phyloP scores from a whole-genome alignment of 495 filamentous ascomycete genomes.

The Aspergillus campestris region DNA sequence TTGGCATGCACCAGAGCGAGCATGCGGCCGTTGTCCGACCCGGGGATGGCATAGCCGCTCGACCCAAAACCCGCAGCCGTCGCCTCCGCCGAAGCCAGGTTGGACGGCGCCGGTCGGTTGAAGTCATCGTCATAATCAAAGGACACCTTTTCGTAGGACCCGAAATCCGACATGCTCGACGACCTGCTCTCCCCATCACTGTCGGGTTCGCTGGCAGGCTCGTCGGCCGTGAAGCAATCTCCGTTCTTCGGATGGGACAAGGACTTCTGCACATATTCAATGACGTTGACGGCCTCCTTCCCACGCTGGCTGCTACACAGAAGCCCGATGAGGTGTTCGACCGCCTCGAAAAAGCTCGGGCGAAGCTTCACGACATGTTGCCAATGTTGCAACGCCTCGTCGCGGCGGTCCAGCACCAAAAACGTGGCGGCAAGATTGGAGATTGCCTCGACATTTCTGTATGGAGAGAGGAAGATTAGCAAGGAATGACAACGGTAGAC shows the following conservation, averaged over 20 bases:
- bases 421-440: constrained; percentile 89
- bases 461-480: constrained; percentile 2
- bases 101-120: constrained; percentile 15
- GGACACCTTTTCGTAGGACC: constrained; percentile 44
- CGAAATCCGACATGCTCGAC: constrained; percentile 39
- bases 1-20: constrained; percentile 90
- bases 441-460: constrained; percentile 86
- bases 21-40: constrained; percentile 88
- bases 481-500: neutral
- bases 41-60: constrained; percentile 79
- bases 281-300: constrained; percentile 80
- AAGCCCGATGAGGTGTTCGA: constrained; percentile 88
- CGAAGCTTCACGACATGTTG: constrained; percentile 69
- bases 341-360: constrained; percentile 91
- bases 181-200: constrained; percentile 45
- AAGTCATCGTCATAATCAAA: constrained; percentile 52
- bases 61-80: constrained; percentile 56
- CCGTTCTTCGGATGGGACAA: constrained; percentile 48
- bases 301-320: constrained; percentile 74
- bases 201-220: constrained; percentile 49
- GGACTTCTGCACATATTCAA: constrained; percentile 77
- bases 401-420: constrained; percentile 69
- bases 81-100: constrained; percentile 21
- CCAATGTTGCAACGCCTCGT: constrained; percentile 87
- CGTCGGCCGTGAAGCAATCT: constrained; percentile 41